phyloP scores from a whole-genome alignment of 116 monocot species.

The Trichopus zeylanicus region DNA sequence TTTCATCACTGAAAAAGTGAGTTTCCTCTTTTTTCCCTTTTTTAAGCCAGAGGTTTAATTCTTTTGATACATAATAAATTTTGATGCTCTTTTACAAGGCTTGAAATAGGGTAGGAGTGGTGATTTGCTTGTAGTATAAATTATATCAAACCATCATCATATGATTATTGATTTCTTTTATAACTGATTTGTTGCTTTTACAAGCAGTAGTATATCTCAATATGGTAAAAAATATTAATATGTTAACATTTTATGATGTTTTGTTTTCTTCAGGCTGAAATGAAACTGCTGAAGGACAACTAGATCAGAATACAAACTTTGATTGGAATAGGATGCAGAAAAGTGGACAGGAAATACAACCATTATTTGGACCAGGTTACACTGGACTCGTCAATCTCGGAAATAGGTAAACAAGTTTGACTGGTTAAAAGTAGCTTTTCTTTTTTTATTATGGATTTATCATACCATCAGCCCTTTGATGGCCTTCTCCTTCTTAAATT shows the following conservation, averaged over 20 bases:
- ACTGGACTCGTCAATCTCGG: conserved; percentile 94
- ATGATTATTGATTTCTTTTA: too few species aligned
- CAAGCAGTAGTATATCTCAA: too few species aligned
- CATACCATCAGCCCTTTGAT: not conserved
- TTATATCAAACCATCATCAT: too few species aligned
- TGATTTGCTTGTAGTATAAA: too few species aligned
- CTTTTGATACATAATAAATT: too few species aligned
- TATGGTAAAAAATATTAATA: too few species aligned
- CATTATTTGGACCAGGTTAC: conserved; percentile 82
- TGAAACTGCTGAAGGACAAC: conserved; percentile 92
- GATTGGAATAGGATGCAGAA: conserved; percentile 99
- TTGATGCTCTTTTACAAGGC: too few species aligned
- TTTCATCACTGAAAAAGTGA: conserved; percentile 91
- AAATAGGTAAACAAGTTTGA: conserved; percentile 58
- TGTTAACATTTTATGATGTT: not conserved
- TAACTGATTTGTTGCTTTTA: too few species aligned
- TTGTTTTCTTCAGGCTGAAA: conserved; percentile 66
- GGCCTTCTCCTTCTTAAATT: not conserved
- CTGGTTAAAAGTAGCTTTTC: not conserved
- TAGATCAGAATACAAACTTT: conserved; percentile 92
- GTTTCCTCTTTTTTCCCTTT: conserved; percentile 5
- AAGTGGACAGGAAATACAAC: conserved; percentile 82
- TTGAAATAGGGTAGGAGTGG: too few species aligned
- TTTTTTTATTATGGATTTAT: too few species aligned
- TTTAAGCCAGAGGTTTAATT: too few species aligned